Evolutionary conservation across 148 eudicot species (phyloP).

Genomic region (Vaccinium corymbosum): DNA sequence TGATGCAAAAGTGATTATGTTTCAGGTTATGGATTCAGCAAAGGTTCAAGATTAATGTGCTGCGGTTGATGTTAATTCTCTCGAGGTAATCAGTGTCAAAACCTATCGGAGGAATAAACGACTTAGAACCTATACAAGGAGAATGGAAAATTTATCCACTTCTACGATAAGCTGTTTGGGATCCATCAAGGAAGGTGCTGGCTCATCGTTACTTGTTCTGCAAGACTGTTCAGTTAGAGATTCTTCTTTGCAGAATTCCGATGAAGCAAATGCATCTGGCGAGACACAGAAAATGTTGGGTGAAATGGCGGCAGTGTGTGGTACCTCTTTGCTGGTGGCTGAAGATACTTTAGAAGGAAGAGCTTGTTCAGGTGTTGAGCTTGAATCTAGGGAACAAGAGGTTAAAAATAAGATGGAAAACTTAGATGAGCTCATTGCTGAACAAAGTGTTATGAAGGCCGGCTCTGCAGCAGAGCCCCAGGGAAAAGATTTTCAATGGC

Average conservation of each 20-base stretch:
- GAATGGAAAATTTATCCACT: not conserved
- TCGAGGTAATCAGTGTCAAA: not conserved
- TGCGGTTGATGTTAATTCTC: not conserved
- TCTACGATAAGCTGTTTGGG: not conserved
- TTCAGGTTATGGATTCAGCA: not conserved
- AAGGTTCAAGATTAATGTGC: not conserved
- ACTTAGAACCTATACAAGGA: not conserved
- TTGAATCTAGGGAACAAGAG: slow-evolving; percentile 9
- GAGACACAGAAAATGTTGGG: not conserved
- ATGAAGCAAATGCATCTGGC: slow-evolving; percentile 8
- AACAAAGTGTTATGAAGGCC: slow-evolving; percentile 11
- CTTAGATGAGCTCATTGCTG: not conserved
- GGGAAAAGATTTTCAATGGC: slow-evolving; percentile 14
- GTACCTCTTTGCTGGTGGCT: slow-evolving; percentile 12
- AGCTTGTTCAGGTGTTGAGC: slow-evolving; percentile 2
- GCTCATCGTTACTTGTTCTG: not conserved
- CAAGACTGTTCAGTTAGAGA: slow-evolving; percentile 7
- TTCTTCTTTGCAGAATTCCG: not conserved
- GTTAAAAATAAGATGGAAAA: not conserved
- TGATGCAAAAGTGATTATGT: not conserved
- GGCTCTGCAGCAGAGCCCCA: slow-evolving; percentile 6
- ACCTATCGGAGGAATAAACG: not conserved
- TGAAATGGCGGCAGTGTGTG: not conserved
- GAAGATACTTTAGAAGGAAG: not conserved
- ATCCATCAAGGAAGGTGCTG: not conserved